Conservation (phyloP, 2,329 filamentous ascomycete genomes). For the Microdochium bolleyi region DNA sequence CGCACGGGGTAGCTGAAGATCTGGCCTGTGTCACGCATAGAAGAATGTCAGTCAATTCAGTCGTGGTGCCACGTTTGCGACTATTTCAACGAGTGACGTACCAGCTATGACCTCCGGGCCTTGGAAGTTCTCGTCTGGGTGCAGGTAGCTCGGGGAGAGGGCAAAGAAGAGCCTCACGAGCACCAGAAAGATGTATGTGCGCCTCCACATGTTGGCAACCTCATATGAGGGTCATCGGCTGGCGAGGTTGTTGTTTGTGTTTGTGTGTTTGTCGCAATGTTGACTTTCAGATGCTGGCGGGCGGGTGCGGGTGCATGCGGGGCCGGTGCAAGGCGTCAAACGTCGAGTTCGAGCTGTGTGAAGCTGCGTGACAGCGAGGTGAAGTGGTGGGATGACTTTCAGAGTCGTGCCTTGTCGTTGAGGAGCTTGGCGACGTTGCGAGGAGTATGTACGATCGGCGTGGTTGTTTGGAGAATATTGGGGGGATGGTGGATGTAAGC, state of each 20-base stretch:
- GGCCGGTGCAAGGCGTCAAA: too few relatives aligned
- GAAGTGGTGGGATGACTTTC: too few relatives aligned
- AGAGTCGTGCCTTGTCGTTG: too few relatives aligned
- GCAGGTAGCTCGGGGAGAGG: conserved; percentile 88
- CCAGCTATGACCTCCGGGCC: conserved; percentile 95
- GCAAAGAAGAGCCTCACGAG: conserved; percentile 90
- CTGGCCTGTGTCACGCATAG: conserved; percentile 54
- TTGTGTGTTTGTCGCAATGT: neutral
- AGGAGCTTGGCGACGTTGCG: too few relatives aligned
- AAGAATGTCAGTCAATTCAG: neutral
- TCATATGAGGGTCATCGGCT: neutral
- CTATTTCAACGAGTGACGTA: conserved; percentile 33
- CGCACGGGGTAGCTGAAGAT: conserved; percentile 89
- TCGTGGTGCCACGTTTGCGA: neutral
- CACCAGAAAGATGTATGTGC: conserved; percentile 77
- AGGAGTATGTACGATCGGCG: too few relatives aligned
- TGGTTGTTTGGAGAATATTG: too few relatives aligned
- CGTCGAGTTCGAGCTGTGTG: too few relatives aligned
- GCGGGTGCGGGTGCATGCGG: neutral
- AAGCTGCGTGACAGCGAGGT: too few relatives aligned
- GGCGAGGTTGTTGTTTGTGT: neutral
- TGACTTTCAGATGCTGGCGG: neutral
- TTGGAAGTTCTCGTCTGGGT: conserved; percentile 98
- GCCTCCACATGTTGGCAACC: conserved; percentile 69
- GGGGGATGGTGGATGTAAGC: too few relatives aligned